Evolutionary conservation across 106 monocot genomes (phyloP).

Genomic region (Dactylorhiza incarnata): DNA sequence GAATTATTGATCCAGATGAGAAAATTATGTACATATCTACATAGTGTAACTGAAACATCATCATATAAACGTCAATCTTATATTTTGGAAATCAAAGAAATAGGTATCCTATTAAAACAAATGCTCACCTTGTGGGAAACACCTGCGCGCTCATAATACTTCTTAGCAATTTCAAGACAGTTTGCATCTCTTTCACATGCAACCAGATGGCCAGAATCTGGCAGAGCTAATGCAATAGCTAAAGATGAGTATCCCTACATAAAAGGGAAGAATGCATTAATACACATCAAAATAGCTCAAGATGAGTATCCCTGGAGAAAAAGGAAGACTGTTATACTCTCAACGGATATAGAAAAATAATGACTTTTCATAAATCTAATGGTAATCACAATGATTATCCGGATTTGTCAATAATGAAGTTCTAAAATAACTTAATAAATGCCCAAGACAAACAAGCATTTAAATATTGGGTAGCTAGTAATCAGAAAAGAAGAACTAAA

Average conservation of each 20-base stretch:
- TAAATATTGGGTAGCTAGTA: background rate
- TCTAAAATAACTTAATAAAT: background rate
- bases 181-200: slow-evolving; percentile 91
- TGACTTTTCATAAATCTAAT: background rate
- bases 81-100: background rate
- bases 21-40: background rate
- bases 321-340: background rate
- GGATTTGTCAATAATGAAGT: background rate
- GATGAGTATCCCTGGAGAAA: slow-evolving; percentile 82
- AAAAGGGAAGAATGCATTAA: background rate
- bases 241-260: slow-evolving; percentile 89
- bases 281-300: slow-evolving; percentile 35
- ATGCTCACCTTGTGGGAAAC: slow-evolving; percentile 79
- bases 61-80: background rate
- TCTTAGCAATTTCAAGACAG: slow-evolving; percentile 83
- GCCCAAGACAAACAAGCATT: background rate
- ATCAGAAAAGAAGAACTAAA: background rate
- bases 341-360: background rate
- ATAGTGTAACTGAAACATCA: background rate
- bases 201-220: slow-evolving; percentile 73
- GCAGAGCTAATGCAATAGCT: slow-evolving; percentile 77
- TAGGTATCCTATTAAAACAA: background rate
- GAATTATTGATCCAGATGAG: background rate
- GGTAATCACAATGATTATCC: background rate
- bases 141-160: slow-evolving; percentile 74